Evolutionary conservation across 192 early-diverging fungal genomes (phyloP), one percentile per base, ranked within the genome.

Genomic region (Backusella westeae): DNA sequence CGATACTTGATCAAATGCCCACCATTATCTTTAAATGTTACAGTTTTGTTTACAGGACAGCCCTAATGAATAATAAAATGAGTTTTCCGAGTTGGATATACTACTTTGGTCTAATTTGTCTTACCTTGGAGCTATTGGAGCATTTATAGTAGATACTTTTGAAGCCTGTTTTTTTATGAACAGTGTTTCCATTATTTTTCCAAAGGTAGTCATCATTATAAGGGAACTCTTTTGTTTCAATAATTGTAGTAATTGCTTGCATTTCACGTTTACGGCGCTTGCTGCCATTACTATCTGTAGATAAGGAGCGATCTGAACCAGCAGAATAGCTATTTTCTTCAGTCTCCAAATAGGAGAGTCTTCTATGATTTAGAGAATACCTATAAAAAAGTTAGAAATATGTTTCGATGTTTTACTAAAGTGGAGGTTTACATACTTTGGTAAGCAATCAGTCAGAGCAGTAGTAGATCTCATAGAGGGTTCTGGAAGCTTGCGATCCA

Each of bases 191-290:
- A 56, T 83, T 83, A 66, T 83, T 83, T 46, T 78, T 77, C 82
- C 82, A 83, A 12, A 83, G 38, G 29, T 80, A 83, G 12, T 83
- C 76, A 66, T 83, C 82, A 38, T 78, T 80, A 66, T 80, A 78
- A 36, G 73, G 79, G 56, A 49, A 77, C 21, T 81, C 80, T 34
- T 67, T 74, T 1, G 87, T 85, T 63, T 89, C 88, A 8, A 89
- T 81, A 72, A 89, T 87, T 67, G 85, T 83, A 49, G 87, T 89
- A 4, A 89, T 86, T 5, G 88, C 85, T 46, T 88, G 87, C 88
- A 89, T 89, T 70, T 89, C 88, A 7, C 88, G 82, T 52, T 87
- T 79, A 70, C 86, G 85, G 29, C 88, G 83, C 56, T 86, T 88
- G 44, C 77, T 69, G 29, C 3, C 19, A 38, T 38, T 46, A 15